Base-by-base conservation (phyloP, 495 filamentous ascomycete species). In the Massariosphaeria phaeospora region DNA sequence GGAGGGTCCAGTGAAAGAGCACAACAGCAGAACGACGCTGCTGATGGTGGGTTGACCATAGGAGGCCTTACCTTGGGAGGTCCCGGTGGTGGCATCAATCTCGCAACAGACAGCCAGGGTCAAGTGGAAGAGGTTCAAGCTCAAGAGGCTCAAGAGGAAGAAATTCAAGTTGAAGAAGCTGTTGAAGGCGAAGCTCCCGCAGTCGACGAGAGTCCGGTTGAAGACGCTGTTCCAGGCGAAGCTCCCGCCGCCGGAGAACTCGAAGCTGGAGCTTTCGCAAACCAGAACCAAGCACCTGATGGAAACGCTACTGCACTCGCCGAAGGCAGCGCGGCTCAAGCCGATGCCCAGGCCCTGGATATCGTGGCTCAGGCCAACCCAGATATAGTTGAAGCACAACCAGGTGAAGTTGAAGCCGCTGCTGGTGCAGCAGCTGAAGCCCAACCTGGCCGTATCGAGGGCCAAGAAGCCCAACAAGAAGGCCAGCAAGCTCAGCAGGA, bases 1-100 rank as follows among this genome's bases (percentile, higher is more conserved):
- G 41, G 41, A 25, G 52, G 52, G 0, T 26, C 21, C 1, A 55
- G 41, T 40, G 34, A 15, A 30, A 31, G 20, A 11, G 31, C 23
- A 23, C 10, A 48, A 11, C 3, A 21, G 29, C 29, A 29, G 9
- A 24, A 43, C 33, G 45, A 45, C 2, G 34, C 43, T 13, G 50
- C 25, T n/a, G 38, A 24, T 15, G 53, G 43, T 15, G 53, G 44
- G 1, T 18, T 56, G 45, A 41, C 33, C n/a, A 56, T 56, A 34
- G 53, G 53, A 25, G 53, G 53, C 1, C 35, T 56, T 34, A 56
- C 53, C 34, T 35, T 56, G 11, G 53, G 53, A 12, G 53, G 53
- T 13, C 34, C 53, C 6, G 53, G 53, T 3, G 53, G 53, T 21
- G 53, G 53, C 26, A 56, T 56, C 34, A 26, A 45, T 7, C 21